Percentiles rank a stretch among this genome's conserved stretches.
phyloP scores from a whole-genome alignment of 164 flowering plant species.

The Vitis rupestris region DNA sequence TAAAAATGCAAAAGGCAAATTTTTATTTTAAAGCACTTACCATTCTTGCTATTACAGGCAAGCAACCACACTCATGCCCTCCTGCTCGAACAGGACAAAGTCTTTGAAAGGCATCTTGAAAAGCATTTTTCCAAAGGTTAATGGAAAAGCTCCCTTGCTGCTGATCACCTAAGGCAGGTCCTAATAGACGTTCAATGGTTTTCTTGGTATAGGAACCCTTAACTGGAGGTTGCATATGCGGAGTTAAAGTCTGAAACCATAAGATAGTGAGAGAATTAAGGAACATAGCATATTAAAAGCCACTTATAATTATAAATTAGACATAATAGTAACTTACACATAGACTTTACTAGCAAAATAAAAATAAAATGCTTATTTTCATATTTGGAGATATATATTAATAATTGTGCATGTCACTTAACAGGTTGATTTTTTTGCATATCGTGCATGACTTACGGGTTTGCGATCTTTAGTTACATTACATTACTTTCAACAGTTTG shows the following conservation, averaged over 20 bases:
- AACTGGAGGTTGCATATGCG: conserved; percentile 83
- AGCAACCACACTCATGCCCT: conserved; percentile 96
- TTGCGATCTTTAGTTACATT: too few relatives aligned
- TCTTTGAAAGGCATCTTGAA: conserved; percentile 77
- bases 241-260: conserved; percentile 71
- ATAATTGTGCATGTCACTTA: too few relatives aligned
- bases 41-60: conserved; percentile 85
- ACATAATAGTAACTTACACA: too few relatives aligned
- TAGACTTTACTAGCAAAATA: too few relatives aligned
- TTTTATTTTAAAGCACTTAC: conserved; percentile 32
- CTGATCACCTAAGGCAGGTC: conserved; percentile 78
- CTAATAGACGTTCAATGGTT: conserved; percentile 40
- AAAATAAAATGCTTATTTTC: too few relatives aligned
- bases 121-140: conserved; percentile 84
- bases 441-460: too few relatives aligned
- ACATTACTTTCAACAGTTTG: too few relatives aligned
- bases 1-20: not conserved
- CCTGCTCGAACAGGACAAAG: conserved; percentile 95
- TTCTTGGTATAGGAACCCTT: conserved; percentile 31
- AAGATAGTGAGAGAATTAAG: not conserved
- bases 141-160: conserved; percentile 83
- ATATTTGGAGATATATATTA: too few relatives aligned
- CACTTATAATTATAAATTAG: not conserved
- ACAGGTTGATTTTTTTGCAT: too few relatives aligned
- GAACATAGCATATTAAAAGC: not conserved